These are phyloP conservation scores for Chrysanthemum lavandulifolium DNA, from an alignment of 129 eudicot genomes.

Conservation along the genomic window DNA sequence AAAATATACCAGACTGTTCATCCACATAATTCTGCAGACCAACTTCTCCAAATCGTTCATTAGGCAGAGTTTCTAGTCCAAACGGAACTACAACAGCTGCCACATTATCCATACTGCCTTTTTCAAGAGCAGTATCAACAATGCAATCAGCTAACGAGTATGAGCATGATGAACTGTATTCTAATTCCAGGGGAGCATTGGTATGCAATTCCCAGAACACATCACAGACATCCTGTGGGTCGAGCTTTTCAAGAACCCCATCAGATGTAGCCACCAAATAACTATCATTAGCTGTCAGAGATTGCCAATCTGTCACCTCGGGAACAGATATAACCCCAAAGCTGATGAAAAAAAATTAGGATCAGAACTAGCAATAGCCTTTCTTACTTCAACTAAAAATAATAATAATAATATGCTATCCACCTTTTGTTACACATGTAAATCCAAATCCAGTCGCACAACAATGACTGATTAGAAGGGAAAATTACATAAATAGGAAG, in stretches of 20 bases:
- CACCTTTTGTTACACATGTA: not conserved
- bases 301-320: slow-evolving; percentile 87
- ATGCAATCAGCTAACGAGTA: slow-evolving; percentile 86
- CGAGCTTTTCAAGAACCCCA: slow-evolving; percentile 80
- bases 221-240: slow-evolving; percentile 89
- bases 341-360: slow-evolving; percentile 43
- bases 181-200: slow-evolving; percentile 39
- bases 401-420: not conserved
- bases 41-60: slow-evolving; percentile 30
- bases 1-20: slow-evolving; percentile 33
- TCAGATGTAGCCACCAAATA: slow-evolving; percentile 85
- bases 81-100: slow-evolving; percentile 84
- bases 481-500: not conserved
- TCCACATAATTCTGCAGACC: slow-evolving; percentile 35
- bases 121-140: slow-evolving; percentile 70
- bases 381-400: not conserved
- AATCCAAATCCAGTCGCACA: not conserved
- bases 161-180: slow-evolving; percentile 57
- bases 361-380: slow-evolving; percentile 26
- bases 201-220: slow-evolving; percentile 60
- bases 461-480: not conserved
- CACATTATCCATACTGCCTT: slow-evolving; percentile 86
- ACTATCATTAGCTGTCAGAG: slow-evolving; percentile 73
- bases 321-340: slow-evolving; percentile 88
- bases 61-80: slow-evolving; percentile 30